Base-by-base conservation (phyloP, 768 basidiomycete genomes). In the Pluteus cervinus region DNA sequence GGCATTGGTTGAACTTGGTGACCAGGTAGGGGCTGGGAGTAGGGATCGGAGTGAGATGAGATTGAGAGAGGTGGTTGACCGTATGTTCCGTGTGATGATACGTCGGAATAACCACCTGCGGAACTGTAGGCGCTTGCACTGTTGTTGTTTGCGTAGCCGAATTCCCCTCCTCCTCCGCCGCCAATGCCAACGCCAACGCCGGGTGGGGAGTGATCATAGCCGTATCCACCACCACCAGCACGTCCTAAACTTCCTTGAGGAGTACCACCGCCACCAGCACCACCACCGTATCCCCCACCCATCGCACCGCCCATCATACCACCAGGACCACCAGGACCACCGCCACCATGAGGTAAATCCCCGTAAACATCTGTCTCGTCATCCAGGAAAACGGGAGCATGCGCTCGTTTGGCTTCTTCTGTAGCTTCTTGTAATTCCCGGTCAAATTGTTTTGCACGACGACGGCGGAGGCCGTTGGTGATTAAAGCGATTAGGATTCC, bases 391-490 rank as follows among this genome's bases (percentile, higher is more conserved):
- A 70, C 68, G 9, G 75, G 76, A 0, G 71, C 64, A 14, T 64
- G 65, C 0, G 74, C 66, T 1, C 69, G 58, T 0, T 72, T 74
- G 0, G 83, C 83, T 40, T 76, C 79, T 3, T 70, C 72, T 0
- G 84, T 82, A 0, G 83, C 85, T 33, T 77, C 78, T 10, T 74
- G 78, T 26, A 86, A 75, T 36, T 87, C 86, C n/a, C 68, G 66
- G 53, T 88, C 86, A 48, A 85, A 80, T 29, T 71, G 66, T 42
- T 66, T 55, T 3, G 76, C 77, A 1, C 80, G 76, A 5, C 79
- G 77, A 0, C 84, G 75, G 7, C 83, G 79, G 46, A 84, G 43
- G 42, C 58, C 57, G 40, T 69, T 75, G 24, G 73, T 69, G 31
- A 73, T 43, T 20, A 76, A 43, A 5, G 62, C 63, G 42, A 86